phyloP scores from a whole-genome alignment of 257 asterid genomes.

The Nicotiana tomentosiformis region DNA sequence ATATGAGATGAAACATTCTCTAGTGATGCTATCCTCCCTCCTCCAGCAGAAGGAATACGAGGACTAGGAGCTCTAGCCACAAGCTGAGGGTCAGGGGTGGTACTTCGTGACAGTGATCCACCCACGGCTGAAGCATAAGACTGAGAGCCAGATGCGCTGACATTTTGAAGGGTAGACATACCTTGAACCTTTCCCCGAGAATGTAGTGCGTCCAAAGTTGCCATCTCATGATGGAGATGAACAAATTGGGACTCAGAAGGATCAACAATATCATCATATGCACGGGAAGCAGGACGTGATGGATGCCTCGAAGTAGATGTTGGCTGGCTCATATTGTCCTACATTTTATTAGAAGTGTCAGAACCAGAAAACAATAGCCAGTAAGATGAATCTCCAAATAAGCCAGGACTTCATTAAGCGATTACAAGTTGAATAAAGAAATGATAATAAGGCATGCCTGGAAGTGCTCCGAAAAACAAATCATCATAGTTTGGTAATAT shows the following conservation, averaged over 20 bases:
- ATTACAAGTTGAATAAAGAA: not conserved
- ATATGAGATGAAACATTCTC: constrained; percentile 32
- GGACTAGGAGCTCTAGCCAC: constrained; percentile 60
- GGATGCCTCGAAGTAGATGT: constrained; percentile 36
- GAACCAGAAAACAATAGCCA: constrained; percentile 1
- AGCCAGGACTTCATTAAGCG: not conserved
- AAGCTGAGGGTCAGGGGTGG: constrained; percentile 56
- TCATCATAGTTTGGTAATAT: not conserved
- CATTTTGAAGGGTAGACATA: constrained; percentile 29
- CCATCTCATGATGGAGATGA: constrained; percentile 35
- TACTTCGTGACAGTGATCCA: constrained; percentile 51
- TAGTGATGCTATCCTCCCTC: constrained; percentile 35
- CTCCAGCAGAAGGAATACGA: constrained; percentile 41
- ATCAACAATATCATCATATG: constrained; percentile 30
- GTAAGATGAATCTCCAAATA: not conserved
- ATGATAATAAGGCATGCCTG: not conserved
- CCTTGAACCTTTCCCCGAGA: constrained; percentile 32
- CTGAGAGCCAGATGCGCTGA: constrained; percentile 31
- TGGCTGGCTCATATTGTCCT: constrained; percentile 45
- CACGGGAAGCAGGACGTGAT: constrained; percentile 37
- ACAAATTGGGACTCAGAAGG: constrained; percentile 34
- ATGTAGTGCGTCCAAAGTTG: constrained; percentile 30
- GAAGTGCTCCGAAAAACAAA: not conserved
- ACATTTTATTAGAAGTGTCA: constrained; percentile 12
- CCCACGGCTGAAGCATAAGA: constrained; percentile 52